Conservation (phyloP, 768 basidiomycete genomes). For the Tubosaeta sp. region DNA sequence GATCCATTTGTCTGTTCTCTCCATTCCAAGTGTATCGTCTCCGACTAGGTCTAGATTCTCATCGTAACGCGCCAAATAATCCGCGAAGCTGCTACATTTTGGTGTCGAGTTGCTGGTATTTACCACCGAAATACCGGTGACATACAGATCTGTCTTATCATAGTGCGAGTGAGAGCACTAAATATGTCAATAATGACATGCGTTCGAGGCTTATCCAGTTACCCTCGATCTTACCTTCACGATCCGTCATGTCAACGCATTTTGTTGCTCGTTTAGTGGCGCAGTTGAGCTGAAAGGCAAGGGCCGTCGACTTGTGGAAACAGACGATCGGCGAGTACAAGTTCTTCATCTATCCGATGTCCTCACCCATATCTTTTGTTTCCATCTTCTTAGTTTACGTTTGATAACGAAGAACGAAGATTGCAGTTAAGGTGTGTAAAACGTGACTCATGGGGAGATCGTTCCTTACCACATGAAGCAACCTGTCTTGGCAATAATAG, state of each 20-base stretch:
- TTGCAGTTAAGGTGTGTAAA: no score
- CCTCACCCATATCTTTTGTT: no score
- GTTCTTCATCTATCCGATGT: no score
- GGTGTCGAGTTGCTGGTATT: no score
- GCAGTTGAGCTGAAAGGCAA: neutral
- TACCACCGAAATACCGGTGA: no score
- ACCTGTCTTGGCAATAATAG: no score
- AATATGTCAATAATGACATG: neutral
- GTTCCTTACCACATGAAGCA: no score
- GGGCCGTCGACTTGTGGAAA: neutral
- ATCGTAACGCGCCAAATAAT: no score
- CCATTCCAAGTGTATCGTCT: constrained; percentile 3
- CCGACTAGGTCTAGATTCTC: neutral
- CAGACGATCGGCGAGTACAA: neutral
- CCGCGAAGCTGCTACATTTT: neutral
- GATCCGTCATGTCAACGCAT: neutral
- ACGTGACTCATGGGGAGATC: no score
- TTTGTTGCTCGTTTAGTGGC: neutral
- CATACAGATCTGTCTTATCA: neutral
- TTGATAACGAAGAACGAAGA: no score
- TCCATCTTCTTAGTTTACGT: no score
- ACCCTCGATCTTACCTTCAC: neutral
- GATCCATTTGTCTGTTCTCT: neutral
- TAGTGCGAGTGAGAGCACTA: neutral
- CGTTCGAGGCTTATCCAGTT: neutral